Evolutionary conservation across 306 rosid species (phyloP).

Genomic region (Cicer arietinum): DNA sequence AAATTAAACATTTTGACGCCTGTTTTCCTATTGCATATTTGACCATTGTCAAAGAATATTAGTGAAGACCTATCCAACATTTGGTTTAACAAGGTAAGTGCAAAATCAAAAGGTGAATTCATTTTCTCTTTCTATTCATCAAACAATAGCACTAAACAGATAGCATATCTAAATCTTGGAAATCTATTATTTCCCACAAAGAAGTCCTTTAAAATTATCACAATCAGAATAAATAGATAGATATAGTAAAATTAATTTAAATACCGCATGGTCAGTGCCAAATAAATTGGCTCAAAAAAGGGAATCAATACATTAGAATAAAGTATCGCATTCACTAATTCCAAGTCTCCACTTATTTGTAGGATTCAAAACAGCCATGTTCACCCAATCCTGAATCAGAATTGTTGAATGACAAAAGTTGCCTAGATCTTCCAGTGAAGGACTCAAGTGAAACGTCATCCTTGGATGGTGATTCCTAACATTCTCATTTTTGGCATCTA

Average conservation of each 20-base stretch:
- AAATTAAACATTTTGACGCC: too few species aligned
- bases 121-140: background rate
- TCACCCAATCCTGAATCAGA: slow-evolving; percentile 36
- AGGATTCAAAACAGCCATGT: slow-evolving; percentile 35
- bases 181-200: background rate
- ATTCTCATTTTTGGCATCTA: slow-evolving; percentile 43
- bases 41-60: background rate
- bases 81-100: background rate
- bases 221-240: background rate
- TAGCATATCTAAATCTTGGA: background rate
- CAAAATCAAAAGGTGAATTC: background rate
- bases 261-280: background rate
- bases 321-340: slow-evolving; percentile 27
- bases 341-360: slow-evolving; percentile 47
- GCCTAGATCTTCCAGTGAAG: slow-evolving; percentile 33
- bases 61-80: background rate
- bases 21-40: background rate
- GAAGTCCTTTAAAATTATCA: background rate
- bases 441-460: slow-evolving; percentile 30
- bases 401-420: slow-evolving; percentile 18
- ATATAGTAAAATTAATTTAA: background rate
- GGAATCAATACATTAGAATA: background rate
- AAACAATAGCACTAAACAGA: background rate
- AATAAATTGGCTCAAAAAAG: background rate
- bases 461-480: slow-evolving; percentile 39